Evolutionary conservation across 2,329 filamentous ascomycete genomes (phyloP).

Genomic region (Aspergillus neoniger): DNA sequence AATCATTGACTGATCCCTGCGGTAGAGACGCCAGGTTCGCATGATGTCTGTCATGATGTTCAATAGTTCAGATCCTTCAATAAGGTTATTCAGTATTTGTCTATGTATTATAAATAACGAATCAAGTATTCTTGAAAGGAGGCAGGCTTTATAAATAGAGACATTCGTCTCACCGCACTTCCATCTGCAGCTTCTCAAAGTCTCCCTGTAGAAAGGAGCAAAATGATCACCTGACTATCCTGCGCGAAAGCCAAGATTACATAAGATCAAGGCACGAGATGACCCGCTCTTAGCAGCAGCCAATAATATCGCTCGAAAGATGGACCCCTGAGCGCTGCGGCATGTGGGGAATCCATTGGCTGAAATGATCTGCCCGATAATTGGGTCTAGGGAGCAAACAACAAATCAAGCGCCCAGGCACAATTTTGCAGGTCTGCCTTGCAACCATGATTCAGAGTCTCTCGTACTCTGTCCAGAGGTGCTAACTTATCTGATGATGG

Average conservation of each 20-base stretch:
- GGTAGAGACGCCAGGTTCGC: too few relatives aligned
- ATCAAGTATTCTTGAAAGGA: too few relatives aligned
- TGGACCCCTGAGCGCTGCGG: slow-evolving; percentile 8
- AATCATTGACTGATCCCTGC: too few relatives aligned
- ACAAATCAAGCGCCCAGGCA: background rate
- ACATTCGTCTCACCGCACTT: too few relatives aligned
- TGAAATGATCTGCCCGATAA: slow-evolving; percentile 1
- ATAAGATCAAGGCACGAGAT: background rate
- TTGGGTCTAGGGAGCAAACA: background rate
- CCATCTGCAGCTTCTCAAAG: too few relatives aligned
- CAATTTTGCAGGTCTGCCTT: background rate
- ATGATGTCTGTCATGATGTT: too few relatives aligned
- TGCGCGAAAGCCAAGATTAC: background rate
- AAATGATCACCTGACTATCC: background rate
- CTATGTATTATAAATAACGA: too few relatives aligned
- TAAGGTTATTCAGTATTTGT: too few relatives aligned
- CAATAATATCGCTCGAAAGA: background rate
- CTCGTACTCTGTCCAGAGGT: background rate
- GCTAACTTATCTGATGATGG: background rate
- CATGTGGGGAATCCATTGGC: slow-evolving; percentile 18
- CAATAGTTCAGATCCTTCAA: too few relatives aligned
- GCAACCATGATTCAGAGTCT: background rate
- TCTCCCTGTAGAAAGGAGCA: too few relatives aligned
- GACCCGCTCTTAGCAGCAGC: background rate
- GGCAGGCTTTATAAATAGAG: too few relatives aligned